Evolutionary conservation across 768 basidiomycete genomes (phyloP).

Genomic region (Sarcodon aspratus): DNA sequence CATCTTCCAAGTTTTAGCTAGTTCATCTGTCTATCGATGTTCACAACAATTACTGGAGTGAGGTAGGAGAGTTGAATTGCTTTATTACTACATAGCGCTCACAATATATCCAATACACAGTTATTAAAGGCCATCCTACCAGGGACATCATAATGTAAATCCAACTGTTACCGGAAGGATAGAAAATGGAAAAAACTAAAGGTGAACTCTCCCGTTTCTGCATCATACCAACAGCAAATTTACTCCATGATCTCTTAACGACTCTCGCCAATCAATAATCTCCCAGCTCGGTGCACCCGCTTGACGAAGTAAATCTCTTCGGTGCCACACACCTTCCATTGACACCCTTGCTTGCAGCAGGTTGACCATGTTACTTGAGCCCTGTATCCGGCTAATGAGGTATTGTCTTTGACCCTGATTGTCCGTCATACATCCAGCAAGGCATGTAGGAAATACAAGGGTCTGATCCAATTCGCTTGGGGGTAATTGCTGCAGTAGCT

Average conservation of each 20-base stretch:
- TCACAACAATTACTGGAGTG: no score
- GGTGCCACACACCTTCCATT: conserved; percentile 13
- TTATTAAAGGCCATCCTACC: no score
- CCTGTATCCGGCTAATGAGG: conserved; percentile 5
- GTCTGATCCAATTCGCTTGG: conserved; percentile 53
- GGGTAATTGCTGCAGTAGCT: conserved; percentile 40
- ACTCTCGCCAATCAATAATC: conserved; percentile 15
- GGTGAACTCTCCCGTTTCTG: background rate
- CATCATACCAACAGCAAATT: conserved; percentile 10
- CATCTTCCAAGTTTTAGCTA: no score
- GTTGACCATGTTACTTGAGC: conserved; percentile 14
- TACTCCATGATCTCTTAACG: conserved; percentile 12
- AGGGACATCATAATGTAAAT: no score
- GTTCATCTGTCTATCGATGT: no score
- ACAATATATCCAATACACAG: no score
- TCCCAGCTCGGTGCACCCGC: conserved; percentile 3
- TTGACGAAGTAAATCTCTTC: conserved; percentile 6
- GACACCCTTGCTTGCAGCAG: conserved; percentile 11
- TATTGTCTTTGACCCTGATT: conserved; percentile 20
- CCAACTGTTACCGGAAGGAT: no score
- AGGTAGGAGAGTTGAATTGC: no score
- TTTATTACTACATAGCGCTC: no score
- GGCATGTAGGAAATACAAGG: conserved; percentile 61
- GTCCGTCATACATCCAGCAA: conserved; percentile 67
- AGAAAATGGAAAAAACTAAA: background rate